Conservation (phyloP, 805 yeast species). For the Candida nanaspora region DNA sequence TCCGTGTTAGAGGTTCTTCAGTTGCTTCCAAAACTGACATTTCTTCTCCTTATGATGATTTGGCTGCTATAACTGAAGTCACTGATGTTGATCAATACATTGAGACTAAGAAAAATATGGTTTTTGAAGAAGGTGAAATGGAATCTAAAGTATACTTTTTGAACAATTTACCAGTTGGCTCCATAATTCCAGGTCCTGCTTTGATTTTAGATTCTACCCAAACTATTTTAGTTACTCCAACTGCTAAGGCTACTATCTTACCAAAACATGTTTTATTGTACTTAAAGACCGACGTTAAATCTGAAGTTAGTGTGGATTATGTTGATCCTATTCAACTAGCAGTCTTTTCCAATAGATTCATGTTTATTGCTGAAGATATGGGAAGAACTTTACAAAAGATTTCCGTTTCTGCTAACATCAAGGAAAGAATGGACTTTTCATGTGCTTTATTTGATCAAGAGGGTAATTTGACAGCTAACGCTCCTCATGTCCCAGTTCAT, state of each 20-base stretch:
- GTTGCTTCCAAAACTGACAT: neutral
- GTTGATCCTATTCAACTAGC: slow-evolving; percentile 39
- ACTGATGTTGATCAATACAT: neutral
- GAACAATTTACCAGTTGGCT: slow-evolving; percentile 42
- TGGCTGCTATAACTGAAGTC: neutral
- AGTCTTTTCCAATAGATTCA: slow-evolving; percentile 38
- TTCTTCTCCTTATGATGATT: slow-evolving; percentile 1
- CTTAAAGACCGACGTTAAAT: slow-evolving; percentile 14
- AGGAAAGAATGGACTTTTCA: slow-evolving; percentile 40
- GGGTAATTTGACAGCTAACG: slow-evolving; percentile 38
- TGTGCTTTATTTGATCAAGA: slow-evolving; percentile 41
- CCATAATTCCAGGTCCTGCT: slow-evolving; percentile 42
- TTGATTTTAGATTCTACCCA: slow-evolving; percentile 29
- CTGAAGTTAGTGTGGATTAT: slow-evolving; percentile 30
- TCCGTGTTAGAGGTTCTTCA: slow-evolving; percentile 44
- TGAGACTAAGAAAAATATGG: neutral
- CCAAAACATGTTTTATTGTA: slow-evolving; percentile 28
- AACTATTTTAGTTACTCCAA: slow-evolving; percentile 29
- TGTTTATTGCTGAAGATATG: slow-evolving; percentile 46
- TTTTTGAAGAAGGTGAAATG: slow-evolving; percentile 15
- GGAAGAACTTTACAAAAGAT: slow-evolving; percentile 38
- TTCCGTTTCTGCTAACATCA: slow-evolving; percentile 37
- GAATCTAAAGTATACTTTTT: slow-evolving; percentile 35
- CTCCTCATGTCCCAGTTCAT: slow-evolving; percentile 43
- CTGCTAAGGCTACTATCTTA: slow-evolving; percentile 24